phyloP scores from a whole-genome alignment of 106 monocot species.

The Posidonia australis region DNA sequence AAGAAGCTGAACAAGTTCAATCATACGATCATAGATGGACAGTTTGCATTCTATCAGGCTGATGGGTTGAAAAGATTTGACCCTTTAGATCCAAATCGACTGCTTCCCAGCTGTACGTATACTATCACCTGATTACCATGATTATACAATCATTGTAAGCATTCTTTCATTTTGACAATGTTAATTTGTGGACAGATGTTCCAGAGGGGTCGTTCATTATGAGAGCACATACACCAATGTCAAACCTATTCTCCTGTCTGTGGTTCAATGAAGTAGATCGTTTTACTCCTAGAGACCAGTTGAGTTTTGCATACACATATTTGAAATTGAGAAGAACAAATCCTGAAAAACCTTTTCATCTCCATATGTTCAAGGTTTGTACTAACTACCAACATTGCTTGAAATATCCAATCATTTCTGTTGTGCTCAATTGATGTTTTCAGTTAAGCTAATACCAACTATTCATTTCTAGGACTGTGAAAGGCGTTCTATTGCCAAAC shows the following conservation, averaged over 20 bases:
- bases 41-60: slow-evolving; percentile 72
- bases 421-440: no score
- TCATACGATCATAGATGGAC: slow-evolving; percentile 63
- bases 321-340: slow-evolving; percentile 81
- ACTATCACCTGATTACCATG: not conserved
- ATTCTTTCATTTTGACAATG: not conserved
- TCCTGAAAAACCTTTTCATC: slow-evolving; percentile 59
- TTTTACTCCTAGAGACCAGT: slow-evolving; percentile 93
- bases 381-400: no score
- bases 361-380: slow-evolving; percentile 95
- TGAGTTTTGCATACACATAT: slow-evolving; percentile 97
- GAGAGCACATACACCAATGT: slow-evolving; percentile 96
- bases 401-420: no score
- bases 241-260: slow-evolving; percentile 92
- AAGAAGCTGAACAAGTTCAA: slow-evolving; percentile 85
- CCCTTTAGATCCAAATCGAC: slow-evolving; percentile 59
- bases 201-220: slow-evolving; percentile 98
- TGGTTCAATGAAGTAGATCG: slow-evolving; percentile 98
- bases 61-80: slow-evolving; percentile 84
- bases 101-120: slow-evolving; percentile 83
- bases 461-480: slow-evolving; percentile 71
- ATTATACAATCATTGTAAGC: not conserved
- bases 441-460: not conserved
- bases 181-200: slow-evolving; percentile 58
- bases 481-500: slow-evolving; percentile 78